Base-by-base conservation (phyloP, 768 basidiomycete species). In the Collybia sp. region DNA sequence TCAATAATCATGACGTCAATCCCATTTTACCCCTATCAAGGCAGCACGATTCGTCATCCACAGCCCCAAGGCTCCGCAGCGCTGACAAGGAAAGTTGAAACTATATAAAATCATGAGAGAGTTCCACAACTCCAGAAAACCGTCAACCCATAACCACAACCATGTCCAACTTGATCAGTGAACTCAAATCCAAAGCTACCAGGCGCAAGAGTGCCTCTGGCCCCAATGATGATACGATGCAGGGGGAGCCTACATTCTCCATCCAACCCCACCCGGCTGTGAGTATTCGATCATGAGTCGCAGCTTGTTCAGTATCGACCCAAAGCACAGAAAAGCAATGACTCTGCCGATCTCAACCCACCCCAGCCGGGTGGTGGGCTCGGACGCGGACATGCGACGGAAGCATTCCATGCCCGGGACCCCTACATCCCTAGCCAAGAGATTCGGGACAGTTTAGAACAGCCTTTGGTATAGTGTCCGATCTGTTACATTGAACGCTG, bases 231-330 rank as follows among this genome's bases (percentile, higher is more conserved):
- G 48, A 42, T 44, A 53, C 41, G 17, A 44, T 48, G 6, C 35
- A 53, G 19, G 52, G 53, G 16, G 73, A 79, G 53, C 73, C 66
- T 41, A 56, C 53, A 1, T 82, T 74, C 60, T 63, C 62, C 40
- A 83, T 78, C 55, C 69, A 74, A 46, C 83, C 83, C 16, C 80
- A 83, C 57, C 83, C 82, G 41, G 81, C 82, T 53, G 80, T 81
- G 54, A 40, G 74, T 56, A 2, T 25, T 38, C 18, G 5, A 9
- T 2, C 5, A 30, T 39, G 35, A 25, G 36, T 44, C 50, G 6
- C 41, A 31, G 12, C 25, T 33, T 20, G 30, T 42, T 30, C 1
- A 36, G 11, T 11, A 30, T 25, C 8, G 30, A 30, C 15, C 6
- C 9, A 30, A 12, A 10, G 31, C 13, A 31, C 48, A 85, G 82